Base-by-base conservation (phyloP, 805 yeast species). In the Maudiozyma pseudohumilis region DNA sequence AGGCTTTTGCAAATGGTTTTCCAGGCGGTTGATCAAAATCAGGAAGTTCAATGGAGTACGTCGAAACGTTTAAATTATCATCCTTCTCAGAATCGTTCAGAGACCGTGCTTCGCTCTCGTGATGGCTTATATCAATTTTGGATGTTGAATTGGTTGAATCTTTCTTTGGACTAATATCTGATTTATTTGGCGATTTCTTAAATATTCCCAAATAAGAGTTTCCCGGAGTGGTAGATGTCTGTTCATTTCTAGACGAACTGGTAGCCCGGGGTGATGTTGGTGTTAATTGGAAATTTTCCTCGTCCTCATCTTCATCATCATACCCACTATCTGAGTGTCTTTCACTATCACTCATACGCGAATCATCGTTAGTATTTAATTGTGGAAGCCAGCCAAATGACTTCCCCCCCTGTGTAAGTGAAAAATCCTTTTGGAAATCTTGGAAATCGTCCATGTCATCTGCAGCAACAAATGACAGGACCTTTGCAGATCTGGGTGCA, bases 391-490 rank as follows among this genome's bases (percentile, higher is more conserved):
- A 57, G 2, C 53, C 36, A 18, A 46, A 39, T n/a, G 55, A 58
- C 17, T 46, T 50, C 6, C 46, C 53, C 31, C 45, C 50, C 24
- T 49, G 38, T 7, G 51, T 56, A 35, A 45, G 43, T 29, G 46
- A 37, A 31, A 58, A 55, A 15, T 48, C 60, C 24, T 55, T 53
- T 34, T 58, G 60, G 17, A 58, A 39, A 41, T 52, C 55, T 32
- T 52, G 46, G 40, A 53, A 58, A 24, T 58, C 63, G 34, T 54
- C 55, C 47, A 55, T 44, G 39, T 58, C 61, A 23, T 55, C 60
- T 2, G 54, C 56, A 11, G 43, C 57, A 22, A 58, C 47, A 22
- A 45, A 47, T 1, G 61, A 55, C 15, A 55, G 33, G 6, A 55
- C 55, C 29, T 45, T 50, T 19, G 58, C 56, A 10, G 59, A 47